Percentiles rank a stretch among this genome's conserved stretches.
Conservation (phyloP, 2,329 filamentous ascomycete species). For the Monosporascus cannonballus region DNA sequence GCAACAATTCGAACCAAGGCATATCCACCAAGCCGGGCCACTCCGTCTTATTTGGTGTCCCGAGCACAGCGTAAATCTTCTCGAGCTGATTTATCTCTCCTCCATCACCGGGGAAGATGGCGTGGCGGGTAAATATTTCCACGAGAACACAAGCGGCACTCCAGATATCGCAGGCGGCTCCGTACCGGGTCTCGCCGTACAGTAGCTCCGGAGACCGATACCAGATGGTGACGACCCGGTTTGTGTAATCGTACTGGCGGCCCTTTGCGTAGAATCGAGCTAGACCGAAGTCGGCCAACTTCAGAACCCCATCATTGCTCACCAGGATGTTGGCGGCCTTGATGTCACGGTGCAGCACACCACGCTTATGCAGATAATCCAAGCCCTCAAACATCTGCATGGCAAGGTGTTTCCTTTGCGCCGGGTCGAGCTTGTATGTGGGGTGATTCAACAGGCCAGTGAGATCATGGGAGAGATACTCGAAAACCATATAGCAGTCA, state of each 20-base stretch:
- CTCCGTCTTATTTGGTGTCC: conserved; percentile 75
- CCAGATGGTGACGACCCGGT: conserved; percentile 98
- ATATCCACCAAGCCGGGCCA: conserved; percentile 92
- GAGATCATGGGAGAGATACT: conserved; percentile 93
- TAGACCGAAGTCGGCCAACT: conserved; percentile 92
- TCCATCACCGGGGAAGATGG: conserved; percentile 92
- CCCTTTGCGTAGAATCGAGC: conserved; percentile 95
- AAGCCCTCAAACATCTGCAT: conserved; percentile 90
- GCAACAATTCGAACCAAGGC: conserved; percentile 92
- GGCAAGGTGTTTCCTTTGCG: conserved; percentile 89
- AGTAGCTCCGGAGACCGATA: conserved; percentile 88
- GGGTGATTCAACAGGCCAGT: conserved; percentile 95
- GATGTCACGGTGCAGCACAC: conserved; percentile 95
- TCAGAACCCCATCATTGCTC: conserved; percentile 80
- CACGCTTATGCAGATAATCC: conserved; percentile 85
- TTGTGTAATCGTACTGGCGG: conserved; percentile 87
- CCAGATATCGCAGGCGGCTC: conserved; percentile 89
- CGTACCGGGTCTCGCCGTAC: conserved; percentile 84
- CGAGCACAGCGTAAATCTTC: conserved; percentile 90
- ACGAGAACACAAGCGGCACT: conserved; percentile 94
- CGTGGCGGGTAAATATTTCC: conserved; percentile 89
- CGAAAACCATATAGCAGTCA: conserved; percentile 99
- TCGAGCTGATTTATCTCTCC: conserved; percentile 95
- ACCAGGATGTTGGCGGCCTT: conserved; percentile 97
- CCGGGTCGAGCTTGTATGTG: conserved; percentile 74